Conservation (phyloP, 2,329 filamentous ascomycete genomes). For the Fusarium sp. region DNA sequence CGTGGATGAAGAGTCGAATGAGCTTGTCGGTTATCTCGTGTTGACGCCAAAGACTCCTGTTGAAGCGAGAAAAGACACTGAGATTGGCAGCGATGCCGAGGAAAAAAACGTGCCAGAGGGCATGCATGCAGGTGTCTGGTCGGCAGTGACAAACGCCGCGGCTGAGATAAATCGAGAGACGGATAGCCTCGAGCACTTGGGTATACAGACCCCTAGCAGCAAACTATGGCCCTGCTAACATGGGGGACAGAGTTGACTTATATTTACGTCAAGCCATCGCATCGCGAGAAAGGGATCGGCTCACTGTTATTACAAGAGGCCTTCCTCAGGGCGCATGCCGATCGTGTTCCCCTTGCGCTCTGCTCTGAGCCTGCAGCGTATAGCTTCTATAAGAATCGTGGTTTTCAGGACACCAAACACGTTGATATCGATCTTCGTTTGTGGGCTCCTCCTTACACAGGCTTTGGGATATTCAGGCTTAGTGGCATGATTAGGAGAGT, state of each 20-base stretch:
- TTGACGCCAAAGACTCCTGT: not conserved
- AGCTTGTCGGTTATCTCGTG: constrained; percentile 14
- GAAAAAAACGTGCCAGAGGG: not conserved
- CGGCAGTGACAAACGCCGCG: not conserved
- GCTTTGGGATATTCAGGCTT: constrained; percentile 18
- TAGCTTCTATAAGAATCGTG: constrained; percentile 9
- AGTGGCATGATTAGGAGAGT: not conserved
- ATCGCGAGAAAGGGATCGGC: constrained; percentile 1
- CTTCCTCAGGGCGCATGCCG: not conserved
- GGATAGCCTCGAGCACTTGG: not conserved
- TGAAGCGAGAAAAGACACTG: not conserved
- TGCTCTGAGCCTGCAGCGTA: constrained; percentile 14
- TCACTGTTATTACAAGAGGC: constrained; percentile 1
- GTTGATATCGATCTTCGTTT: constrained; percentile 15
- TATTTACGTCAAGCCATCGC: constrained; percentile 12
- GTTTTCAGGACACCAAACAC: constrained; percentile 2
- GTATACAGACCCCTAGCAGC: not conserved
- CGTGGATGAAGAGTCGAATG: constrained; percentile 3
- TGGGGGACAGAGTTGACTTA: constrained; percentile 9
- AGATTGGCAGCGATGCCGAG: not conserved
- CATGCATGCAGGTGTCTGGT: not conserved
- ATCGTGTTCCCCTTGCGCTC: not conserved
- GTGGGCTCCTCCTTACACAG: constrained; percentile 8
- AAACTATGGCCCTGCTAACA: not conserved
- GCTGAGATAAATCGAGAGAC: not conserved